These are phyloP conservation scores for Cryptosporidium canis DNA, from an alignment of 169 alveolate genomes.

Conservation along the genomic window DNA sequence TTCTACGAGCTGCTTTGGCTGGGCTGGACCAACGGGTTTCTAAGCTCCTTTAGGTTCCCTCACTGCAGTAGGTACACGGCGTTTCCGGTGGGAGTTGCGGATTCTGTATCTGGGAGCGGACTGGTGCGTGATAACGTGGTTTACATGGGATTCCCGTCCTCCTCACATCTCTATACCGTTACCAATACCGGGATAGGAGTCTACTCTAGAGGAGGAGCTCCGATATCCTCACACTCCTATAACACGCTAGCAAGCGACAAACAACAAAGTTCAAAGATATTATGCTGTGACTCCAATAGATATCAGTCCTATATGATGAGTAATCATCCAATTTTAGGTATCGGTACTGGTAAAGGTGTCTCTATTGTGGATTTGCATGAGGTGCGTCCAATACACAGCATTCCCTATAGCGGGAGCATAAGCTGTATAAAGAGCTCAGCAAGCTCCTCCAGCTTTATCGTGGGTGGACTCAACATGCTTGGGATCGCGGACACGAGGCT, in stretches of 20 bases:
- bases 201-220: slow-evolving; percentile 66
- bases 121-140: slow-evolving; percentile 35
- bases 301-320: slow-evolving; percentile 33
- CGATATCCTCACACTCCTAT: slow-evolving; percentile 37
- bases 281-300: slow-evolving; percentile 48
- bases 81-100: slow-evolving; percentile 64
- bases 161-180: slow-evolving; percentile 57
- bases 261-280: neutral
- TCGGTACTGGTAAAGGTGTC: slow-evolving; percentile 65
- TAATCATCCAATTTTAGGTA: slow-evolving; percentile 15
- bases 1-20: slow-evolving; percentile 69
- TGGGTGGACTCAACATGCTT: slow-evolving; percentile 54
- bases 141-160: slow-evolving; percentile 53
- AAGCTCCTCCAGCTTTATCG: slow-evolving; percentile 22
- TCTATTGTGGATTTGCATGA: slow-evolving; percentile 60
- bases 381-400: slow-evolving; percentile 22
- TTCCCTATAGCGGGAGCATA: slow-evolving; percentile 57
- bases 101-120: neutral
- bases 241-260: slow-evolving; percentile 7
- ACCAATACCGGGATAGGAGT: slow-evolving; percentile 59
- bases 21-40: slow-evolving; percentile 70
- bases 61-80: slow-evolving; percentile 69
- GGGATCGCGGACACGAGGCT: slow-evolving; percentile 58
- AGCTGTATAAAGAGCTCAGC: slow-evolving; percentile 40
- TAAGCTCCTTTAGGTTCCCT: slow-evolving; percentile 65